Evolutionary conservation across 192 early-diverging fungal genomes (phyloP).

Genomic region (Coemansia sp.): DNA sequence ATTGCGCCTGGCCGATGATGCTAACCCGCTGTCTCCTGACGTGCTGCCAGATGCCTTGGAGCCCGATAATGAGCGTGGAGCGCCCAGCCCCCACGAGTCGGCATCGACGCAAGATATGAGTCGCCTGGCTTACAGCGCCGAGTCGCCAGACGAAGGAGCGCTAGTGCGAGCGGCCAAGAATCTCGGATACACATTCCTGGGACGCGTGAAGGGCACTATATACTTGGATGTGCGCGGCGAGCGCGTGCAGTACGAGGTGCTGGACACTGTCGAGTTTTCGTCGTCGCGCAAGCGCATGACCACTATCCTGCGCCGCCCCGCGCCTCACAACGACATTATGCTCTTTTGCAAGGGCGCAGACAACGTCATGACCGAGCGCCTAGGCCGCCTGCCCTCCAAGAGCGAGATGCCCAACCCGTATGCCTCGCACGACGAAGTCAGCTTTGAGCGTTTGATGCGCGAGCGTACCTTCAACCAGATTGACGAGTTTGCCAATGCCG

Average conservation of each 20-base stretch:
- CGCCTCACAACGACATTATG: constrained; percentile 65
- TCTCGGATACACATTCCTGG: constrained; percentile 79
- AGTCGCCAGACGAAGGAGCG: constrained; percentile 95
- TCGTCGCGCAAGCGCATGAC: constrained; percentile 96
- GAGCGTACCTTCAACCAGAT: constrained; percentile 75
- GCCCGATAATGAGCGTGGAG: background rate
- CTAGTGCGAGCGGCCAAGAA: constrained; percentile 85
- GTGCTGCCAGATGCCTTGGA: background rate
- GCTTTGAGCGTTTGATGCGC: constrained; percentile 63
- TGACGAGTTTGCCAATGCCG: constrained; percentile 79
- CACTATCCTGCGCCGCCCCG: constrained; percentile 78
- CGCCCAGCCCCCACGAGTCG: background rate
- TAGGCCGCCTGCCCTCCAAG: constrained; percentile 65
- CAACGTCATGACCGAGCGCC: constrained; percentile 84
- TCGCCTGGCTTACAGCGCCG: constrained; percentile 75
- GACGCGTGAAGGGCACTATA: constrained; percentile 68
- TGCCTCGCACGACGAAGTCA: constrained; percentile 43
- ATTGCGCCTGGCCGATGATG: background rate
- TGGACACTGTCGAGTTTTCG: constrained; percentile 88
- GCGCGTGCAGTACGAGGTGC: constrained; percentile 61
- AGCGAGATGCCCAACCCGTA: constrained; percentile 22
- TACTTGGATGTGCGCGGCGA: constrained; percentile 77
- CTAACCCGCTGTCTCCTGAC: background rate
- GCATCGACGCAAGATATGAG: constrained; percentile 20
- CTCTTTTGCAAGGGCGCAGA: constrained; percentile 96